Evolutionary conservation across 495 filamentous ascomycete species (phyloP).

Genomic region (Rhypophila decipiens): DNA sequence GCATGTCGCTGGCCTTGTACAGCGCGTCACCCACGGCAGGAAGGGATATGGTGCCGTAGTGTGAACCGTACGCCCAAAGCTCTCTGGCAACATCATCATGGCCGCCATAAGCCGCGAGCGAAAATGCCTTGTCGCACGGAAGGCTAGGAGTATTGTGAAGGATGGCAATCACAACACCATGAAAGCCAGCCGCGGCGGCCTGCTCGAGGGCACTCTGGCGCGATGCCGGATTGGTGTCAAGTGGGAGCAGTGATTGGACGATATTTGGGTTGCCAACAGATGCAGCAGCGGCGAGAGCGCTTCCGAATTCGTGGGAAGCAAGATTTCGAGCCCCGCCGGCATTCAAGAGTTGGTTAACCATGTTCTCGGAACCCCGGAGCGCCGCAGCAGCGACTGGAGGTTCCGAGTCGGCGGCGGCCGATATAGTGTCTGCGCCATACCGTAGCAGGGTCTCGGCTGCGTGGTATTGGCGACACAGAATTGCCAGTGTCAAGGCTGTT

Average conservation of each 20-base stretch:
- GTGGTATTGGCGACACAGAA: not conserved
- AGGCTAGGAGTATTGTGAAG: constrained; percentile 1
- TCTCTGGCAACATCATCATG: not conserved
- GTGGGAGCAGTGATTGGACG: constrained; percentile 2
- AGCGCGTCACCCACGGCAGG: constrained; percentile 1
- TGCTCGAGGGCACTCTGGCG: constrained; percentile 6
- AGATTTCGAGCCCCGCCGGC: not conserved
- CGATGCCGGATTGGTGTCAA: constrained; percentile 1
- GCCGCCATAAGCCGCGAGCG: constrained; percentile 1
- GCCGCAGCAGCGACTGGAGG: constrained; percentile 6
- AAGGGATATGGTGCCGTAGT: constrained; percentile 1
- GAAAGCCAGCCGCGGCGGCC: constrained; percentile 2
- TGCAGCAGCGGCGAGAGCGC: constrained; percentile 5
- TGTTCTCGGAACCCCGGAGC: constrained; percentile 1
- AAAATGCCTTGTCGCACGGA: constrained; percentile 6
- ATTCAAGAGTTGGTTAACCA: constrained; percentile 5
- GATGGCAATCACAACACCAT: constrained; percentile 2
- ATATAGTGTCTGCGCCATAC: not conserved
- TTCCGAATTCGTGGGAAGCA: constrained; percentile 1
- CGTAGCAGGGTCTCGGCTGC: constrained; percentile 1
- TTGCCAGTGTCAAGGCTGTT: constrained; percentile 5
- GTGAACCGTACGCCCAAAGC: constrained; percentile 1
- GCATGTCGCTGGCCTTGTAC: constrained; percentile 6
- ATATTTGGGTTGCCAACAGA: constrained; percentile 6
- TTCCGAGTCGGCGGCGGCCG: not conserved